Percentiles rank a stretch among this genome's conserved stretches.
Evolutionary conservation across 139 green algal species (phyloP).

Genomic region (Chlamydomonas incerta): DNA sequence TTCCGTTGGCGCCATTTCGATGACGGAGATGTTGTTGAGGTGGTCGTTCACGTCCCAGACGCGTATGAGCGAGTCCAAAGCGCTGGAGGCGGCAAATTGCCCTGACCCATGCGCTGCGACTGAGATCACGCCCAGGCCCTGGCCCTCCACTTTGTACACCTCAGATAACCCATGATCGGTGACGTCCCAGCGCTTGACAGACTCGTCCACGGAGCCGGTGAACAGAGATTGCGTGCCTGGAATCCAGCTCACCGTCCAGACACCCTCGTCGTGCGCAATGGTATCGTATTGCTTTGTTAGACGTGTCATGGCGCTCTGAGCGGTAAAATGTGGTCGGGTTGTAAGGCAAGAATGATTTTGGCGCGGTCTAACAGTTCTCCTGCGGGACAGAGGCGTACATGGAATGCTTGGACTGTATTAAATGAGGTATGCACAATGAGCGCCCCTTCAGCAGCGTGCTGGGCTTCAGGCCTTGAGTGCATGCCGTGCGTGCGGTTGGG

Average conservation of each 20-base stretch:
- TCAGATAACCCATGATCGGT: conserved; percentile 49
- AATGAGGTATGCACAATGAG: no score
- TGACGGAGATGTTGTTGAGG: conserved; percentile 55
- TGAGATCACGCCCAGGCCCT: conserved; percentile 88
- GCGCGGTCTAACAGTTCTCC: no score
- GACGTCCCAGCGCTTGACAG: conserved; percentile 81
- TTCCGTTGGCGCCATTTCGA: conserved; percentile 88
- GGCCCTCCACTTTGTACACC: conserved; percentile 71
- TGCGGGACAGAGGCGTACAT: no score
- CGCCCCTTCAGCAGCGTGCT: no score
- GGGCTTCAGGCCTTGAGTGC: no score
- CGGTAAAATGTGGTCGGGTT: no score
- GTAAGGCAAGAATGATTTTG: no score
- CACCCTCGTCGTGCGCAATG: conserved; percentile 84
- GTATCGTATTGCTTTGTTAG: conserved; percentile 64
- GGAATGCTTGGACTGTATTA: no score
- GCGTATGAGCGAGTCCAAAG: conserved; percentile 86
- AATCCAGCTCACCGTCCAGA: conserved; percentile 85
- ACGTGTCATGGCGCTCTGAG: no score
- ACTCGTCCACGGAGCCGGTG: conserved; percentile 89
- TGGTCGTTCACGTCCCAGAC: conserved; percentile 78
- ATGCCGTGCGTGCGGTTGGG: no score
- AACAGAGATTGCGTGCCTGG: conserved; percentile 65
- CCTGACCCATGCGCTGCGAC: conserved; percentile 76
- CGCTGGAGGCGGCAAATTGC: conserved; percentile 76